Evolutionary conservation across 805 yeast species (phyloP).

Genomic region (Starmerella gropengiesseri): DNA sequence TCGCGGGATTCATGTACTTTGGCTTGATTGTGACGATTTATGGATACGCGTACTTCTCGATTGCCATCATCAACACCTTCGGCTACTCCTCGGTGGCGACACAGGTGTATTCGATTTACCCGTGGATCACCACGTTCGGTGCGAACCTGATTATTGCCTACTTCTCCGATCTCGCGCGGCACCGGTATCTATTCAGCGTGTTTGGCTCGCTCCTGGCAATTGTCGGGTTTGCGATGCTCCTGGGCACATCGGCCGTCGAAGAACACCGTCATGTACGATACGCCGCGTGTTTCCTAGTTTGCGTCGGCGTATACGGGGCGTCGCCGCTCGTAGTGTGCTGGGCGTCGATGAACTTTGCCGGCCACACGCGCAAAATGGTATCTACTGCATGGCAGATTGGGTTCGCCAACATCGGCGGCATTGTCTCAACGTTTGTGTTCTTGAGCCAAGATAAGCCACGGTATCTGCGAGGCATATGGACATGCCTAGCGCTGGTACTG

Average conservation of each 20-base stretch:
- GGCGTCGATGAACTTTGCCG: conserved; percentile 50
- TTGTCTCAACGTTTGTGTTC: conserved; percentile 50
- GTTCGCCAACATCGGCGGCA: conserved; percentile 65
- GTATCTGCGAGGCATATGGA: conserved; percentile 44
- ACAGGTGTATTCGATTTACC: conserved; percentile 72
- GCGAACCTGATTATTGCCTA: conserved; percentile 50
- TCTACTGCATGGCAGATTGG: conserved; percentile 56
- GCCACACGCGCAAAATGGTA: conserved; percentile 50
- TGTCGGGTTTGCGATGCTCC: conserved; percentile 45
- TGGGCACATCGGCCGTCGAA: conserved; percentile 33
- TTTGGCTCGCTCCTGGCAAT: conserved; percentile 29
- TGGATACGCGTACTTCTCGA: conserved; percentile 65
- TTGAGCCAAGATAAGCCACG: conserved; percentile 47
- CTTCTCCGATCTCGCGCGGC: conserved; percentile 44
- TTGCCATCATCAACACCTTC: conserved; percentile 50
- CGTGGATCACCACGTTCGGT: conserved; percentile 71
- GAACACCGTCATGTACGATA: conserved; percentile 38
- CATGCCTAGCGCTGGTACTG: conserved; percentile 40
- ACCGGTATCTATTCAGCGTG: conserved; percentile 28
- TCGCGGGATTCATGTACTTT: conserved; percentile 52
- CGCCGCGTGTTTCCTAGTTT: conserved; percentile 51
- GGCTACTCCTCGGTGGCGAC: conserved; percentile 61
- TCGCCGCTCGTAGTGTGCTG: conserved; percentile 64
- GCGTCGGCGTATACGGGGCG: conserved; percentile 49
- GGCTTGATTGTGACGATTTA: conserved; percentile 61